Conservation (phyloP, 2,329 filamentous ascomycete genomes). For the Madurella mycetomatis region DNA sequence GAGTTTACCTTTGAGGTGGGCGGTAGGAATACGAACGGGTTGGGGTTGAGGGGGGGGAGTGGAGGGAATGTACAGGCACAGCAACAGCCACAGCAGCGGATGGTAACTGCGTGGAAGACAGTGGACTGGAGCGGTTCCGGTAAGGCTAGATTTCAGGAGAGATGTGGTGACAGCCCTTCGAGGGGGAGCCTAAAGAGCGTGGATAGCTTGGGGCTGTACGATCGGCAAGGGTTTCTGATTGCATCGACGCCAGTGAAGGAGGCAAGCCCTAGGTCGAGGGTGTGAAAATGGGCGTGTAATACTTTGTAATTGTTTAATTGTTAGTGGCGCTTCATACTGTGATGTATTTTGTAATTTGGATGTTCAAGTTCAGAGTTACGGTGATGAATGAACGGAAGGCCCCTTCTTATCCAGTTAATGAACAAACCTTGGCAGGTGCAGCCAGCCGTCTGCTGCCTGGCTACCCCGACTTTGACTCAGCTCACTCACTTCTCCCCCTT, state of each 20-base stretch:
- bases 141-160: background rate
- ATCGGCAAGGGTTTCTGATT: slow-evolving; percentile 43
- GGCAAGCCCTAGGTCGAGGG: slow-evolving; percentile 9
- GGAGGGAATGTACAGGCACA: slow-evolving; percentile 4
- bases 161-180: slow-evolving; percentile 10
- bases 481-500: background rate
- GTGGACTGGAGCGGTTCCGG: background rate
- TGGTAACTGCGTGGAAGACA: slow-evolving; percentile 9
- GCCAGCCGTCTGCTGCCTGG: background rate
- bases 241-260: slow-evolving; percentile 36
- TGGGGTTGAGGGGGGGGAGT: slow-evolving; percentile 15
- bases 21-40: slow-evolving; percentile 16
- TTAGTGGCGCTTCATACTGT: background rate
- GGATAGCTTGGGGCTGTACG: slow-evolving; percentile 42
- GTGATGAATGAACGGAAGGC: background rate
- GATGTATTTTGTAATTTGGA: background rate
- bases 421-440: background rate
- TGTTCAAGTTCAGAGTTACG: background rate
- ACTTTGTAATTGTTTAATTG: background rate
- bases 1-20: slow-evolving; percentile 17
- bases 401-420: background rate
- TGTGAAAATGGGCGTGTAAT: background rate
- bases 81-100: slow-evolving; percentile 7
- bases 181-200: slow-evolving; percentile 27
- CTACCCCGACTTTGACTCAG: background rate